Evolutionary conservation across 202 grass and related monocot genomes (phyloP), one percentile per base, ranked within the genome.

Genomic region (Setaria viridis): DNA sequence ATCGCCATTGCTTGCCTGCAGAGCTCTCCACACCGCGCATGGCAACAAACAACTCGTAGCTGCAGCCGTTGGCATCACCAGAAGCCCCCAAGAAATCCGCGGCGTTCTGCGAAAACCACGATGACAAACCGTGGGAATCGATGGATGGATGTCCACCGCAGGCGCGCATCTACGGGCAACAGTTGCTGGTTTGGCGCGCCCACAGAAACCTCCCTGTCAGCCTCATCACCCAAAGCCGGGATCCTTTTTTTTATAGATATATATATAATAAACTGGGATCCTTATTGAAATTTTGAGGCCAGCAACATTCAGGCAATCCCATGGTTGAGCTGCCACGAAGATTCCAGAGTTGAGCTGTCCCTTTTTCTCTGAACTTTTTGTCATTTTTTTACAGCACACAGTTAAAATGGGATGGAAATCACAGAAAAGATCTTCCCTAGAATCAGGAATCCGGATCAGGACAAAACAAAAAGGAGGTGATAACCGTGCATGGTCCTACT

Each of bases 281-380:
- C 39, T 41, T 41, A 1, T 5, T 41, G 39, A 41, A 41, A 41
- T 76, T 51, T 76, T 64, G 60, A 85, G 68, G 74, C 15, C 72
- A 71, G 57, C 13, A 62, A 33, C 13, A 42, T 78, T 72, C 74
- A 72, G 74, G 46, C 81, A 25, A 45, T 84, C 66, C 42, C 64
- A 39, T 80, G 82, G 87, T 69, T 60, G 65, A 93, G 78, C 74
- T 50, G 56, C 20, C 16, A 5, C n/a, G 7, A 81, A 55, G 19
- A 19, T 53, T 29, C 17, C 11, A 47, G 48, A 54, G 16, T 0
- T 41, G 43, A 79, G 47, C 8, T 74, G 5, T 41, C 51, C 29
- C 0, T 32, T 32, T 49, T 60, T 14, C n/a, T 29, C n/a, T 25
- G 11, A 60, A 25, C 58, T 11, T 60, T 60, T 25, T 21, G 6